A percentile compares a stretch with the other conserved stretches of the same genome.
Conservation (phyloP, 2,329 filamentous ascomycete genomes). For the Xylaria digitata region DNA sequence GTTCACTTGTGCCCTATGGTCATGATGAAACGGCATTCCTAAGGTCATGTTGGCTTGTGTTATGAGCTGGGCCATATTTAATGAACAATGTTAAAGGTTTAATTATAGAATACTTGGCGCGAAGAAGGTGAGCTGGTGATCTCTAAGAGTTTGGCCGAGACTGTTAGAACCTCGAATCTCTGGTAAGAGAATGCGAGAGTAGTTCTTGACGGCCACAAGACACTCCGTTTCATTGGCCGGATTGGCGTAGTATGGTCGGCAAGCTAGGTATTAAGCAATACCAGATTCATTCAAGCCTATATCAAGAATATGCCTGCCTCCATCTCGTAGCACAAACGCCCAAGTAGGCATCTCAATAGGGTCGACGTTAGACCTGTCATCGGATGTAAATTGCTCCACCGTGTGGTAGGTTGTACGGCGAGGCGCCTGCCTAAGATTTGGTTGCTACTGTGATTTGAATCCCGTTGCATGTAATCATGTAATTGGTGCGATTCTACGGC, state of each 20-base stretch:
- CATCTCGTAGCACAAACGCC: background rate
- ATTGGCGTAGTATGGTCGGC: background rate
- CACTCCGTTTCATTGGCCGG: background rate
- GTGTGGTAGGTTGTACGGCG: conserved; percentile 32
- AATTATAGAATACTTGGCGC: background rate
- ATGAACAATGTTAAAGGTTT: background rate
- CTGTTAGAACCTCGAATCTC: background rate
- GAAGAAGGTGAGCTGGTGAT: background rate
- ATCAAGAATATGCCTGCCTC: background rate
- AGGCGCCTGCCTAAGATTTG: conserved; percentile 35
- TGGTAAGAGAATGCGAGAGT: background rate
- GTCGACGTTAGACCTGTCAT: conserved; percentile 18
- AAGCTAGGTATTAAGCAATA: background rate
- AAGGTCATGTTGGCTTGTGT: conserved; percentile 9
- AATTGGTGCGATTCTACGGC: conserved; percentile 3
- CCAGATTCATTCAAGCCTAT: background rate
- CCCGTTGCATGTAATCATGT: conserved; percentile 16
- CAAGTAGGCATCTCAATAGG: conserved; percentile 8
- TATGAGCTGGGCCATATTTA: conserved; percentile 1
- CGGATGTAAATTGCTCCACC: conserved; percentile 16
- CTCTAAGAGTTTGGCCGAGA: background rate
- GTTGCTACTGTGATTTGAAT: conserved; percentile 28
- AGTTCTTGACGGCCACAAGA: background rate
- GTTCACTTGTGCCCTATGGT: background rate
- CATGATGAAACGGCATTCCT: background rate